phyloP scores from a whole-genome alignment of 2,329 filamentous ascomycete genomes.

The Pyrenophora tritici-repentis region DNA sequence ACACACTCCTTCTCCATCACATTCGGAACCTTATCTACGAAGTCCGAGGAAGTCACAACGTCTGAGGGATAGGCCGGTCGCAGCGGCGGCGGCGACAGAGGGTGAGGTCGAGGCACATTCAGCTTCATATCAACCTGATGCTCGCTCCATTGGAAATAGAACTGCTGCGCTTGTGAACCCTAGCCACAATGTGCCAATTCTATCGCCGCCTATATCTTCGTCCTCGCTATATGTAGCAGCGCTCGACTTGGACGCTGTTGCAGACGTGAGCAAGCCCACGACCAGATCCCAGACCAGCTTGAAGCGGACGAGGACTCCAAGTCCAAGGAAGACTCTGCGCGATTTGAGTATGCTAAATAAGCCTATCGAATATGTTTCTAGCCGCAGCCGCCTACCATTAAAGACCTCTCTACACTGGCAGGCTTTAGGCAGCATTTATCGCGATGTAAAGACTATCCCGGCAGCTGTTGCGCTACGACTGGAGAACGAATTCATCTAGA shows the following conservation, averaged over 20 bases:
- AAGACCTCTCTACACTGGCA: no score
- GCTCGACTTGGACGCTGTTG: background rate
- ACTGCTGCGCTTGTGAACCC: background rate
- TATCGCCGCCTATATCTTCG: no score
- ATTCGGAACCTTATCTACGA: background rate
- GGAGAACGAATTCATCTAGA: no score
- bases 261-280: background rate
- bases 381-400: no score
- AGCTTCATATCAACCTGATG: background rate
- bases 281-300: background rate
- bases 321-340: background rate
- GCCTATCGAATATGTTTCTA: no score
- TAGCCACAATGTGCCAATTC: background rate
- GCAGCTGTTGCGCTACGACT: no score
- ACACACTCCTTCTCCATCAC: background rate
- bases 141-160: background rate
- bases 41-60: background rate
- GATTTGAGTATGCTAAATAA: background rate
- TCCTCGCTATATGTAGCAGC: background rate
- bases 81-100: background rate
- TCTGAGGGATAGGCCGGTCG: background rate
- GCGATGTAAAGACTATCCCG: no score
- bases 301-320: background rate
- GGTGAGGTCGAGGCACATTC: background rate
- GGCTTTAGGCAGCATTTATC: no score